Evolutionary conservation across 768 basidiomycete species (phyloP).

Genomic region (Mycena vulgaris): DNA sequence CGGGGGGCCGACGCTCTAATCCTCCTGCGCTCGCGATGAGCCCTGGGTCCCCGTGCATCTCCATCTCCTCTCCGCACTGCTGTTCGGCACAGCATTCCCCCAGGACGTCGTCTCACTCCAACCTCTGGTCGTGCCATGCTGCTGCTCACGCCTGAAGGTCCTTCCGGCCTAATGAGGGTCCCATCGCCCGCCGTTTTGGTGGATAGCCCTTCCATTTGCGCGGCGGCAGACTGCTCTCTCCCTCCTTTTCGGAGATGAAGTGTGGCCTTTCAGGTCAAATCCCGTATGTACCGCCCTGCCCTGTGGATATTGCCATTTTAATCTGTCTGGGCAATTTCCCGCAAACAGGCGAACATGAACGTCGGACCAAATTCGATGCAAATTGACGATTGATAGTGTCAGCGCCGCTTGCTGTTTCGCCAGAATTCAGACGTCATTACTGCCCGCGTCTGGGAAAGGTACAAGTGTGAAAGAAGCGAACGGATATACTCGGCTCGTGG

Average conservation of each 20-base stretch:
- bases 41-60: background rate
- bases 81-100: slow-evolving; percentile 14
- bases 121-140: slow-evolving; percentile 3
- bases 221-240: slow-evolving; percentile 22
- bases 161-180: background rate
- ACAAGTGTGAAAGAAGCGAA: slow-evolving; percentile 17
- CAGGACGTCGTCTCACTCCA: background rate
- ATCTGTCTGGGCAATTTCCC: background rate
- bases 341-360: background rate
- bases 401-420: background rate
- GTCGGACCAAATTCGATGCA: background rate
- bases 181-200: slow-evolving; percentile 10
- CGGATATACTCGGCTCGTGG: slow-evolving; percentile 28
- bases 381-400: slow-evolving; percentile 15
- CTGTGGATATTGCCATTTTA: background rate
- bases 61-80: background rate
- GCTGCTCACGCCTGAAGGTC: background rate
- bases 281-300: slow-evolving; percentile 2
- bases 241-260: slow-evolving; percentile 31
- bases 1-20: background rate
- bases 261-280: background rate
- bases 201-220: slow-evolving; percentile 12
- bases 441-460: slow-evolving; percentile 18
- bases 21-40: background rate
- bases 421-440: slow-evolving; percentile 1